Base-by-base conservation (phyloP, 805 yeast genomes). In the Cyberlindnera japonica region DNA sequence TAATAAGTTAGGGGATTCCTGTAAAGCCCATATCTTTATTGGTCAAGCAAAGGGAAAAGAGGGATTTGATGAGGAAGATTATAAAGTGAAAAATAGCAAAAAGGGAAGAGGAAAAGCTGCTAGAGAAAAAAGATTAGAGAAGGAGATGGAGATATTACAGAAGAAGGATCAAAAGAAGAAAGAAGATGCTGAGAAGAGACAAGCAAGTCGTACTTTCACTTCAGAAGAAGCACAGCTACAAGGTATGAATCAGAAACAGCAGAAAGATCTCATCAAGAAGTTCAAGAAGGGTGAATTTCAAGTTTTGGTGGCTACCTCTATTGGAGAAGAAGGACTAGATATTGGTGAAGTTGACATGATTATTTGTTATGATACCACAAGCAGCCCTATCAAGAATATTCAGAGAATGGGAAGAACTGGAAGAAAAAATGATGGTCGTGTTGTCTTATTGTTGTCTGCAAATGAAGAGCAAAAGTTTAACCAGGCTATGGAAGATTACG, bases 381-480 rank as follows among this genome's bases (percentile, higher is more conserved):
- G 89, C 21, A 87, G 96, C 33, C 97, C 98, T 0, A 91, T 93
- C 42, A 86, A 95, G 44, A 89, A 85, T 51, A 75, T 93, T 29
- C 99, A 93, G 59, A 68, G 99, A 52, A 88, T 93, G 95, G 99
- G 99, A 20, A 78, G 99, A 65, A 93, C 99, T 0, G 99, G 99
- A 15, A 81, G 99, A 64, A 87, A 88, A 57, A 69, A 96, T 51
- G 88, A 85, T 51, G 99, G 99, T 29, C 75, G 74, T 43, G 85
- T 93, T 2, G 65, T 87, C 4, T 62, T 90, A 26, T 62, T 93
- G 5, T 77, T 91, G 53, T 77, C 96, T 8, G 74, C 83, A 11
- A 78, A 78, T 48, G 99, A 93, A 61, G 77, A 82, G 40, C 54
- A 64, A 6, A 95, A 91, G 56, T 86, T 87, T 57, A 85, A 83